Base-by-base conservation (phyloP, 2,329 filamentous ascomycete genomes). In the Xylaria multiplex region DNA sequence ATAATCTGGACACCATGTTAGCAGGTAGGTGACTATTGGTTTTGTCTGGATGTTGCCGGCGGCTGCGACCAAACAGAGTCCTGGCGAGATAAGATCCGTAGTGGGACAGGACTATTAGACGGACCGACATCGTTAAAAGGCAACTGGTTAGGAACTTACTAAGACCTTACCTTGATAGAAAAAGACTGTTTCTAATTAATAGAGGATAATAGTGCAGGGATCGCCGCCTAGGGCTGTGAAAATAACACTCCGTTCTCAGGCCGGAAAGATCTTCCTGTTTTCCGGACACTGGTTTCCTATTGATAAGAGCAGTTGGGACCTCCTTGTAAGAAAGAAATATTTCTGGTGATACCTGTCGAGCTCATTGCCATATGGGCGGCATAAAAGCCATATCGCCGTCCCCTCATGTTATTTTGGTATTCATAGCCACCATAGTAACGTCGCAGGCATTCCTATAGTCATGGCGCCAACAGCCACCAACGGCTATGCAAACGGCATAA, bases 381-480 rank as follows among this genome's bases (percentile, higher is more conserved):
- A 75, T 74, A 73, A 75, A 72, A 73, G 65, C 50, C 63, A 62
- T 63, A 59, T 66, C 67, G 65, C 60, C 63, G 65, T 62, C 63
- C 66, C 66, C 69, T 69, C 67, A 27, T 58, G 35, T 56, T 66
- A 54, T 64, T 60, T 64, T 61, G 60, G 48, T 69, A 61, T 64
- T 43, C 60, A 65, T 60, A 61, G 68, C 57, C 58, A 64, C 58
- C 50, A 65, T 57, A 72, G 69, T 65, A 71, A 61, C 65, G 62
- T 70, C 62, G 63, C 57, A 70, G 9, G 30, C 66, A 69, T 66
- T 66, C 66, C 63, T 68, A 70, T 65, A 73, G 66, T 58, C 68
- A 77, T 77, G 75, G 74, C 75, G 54, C 75, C 75, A 68, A 68
- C 71, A 70, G 74, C 74, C 69, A 73, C 69, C 27, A 70, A 65